These are phyloP conservation scores for Rhizopogon roseolus DNA, from an alignment of 768 basidiomycete species.

Conservation along the genomic window DNA sequence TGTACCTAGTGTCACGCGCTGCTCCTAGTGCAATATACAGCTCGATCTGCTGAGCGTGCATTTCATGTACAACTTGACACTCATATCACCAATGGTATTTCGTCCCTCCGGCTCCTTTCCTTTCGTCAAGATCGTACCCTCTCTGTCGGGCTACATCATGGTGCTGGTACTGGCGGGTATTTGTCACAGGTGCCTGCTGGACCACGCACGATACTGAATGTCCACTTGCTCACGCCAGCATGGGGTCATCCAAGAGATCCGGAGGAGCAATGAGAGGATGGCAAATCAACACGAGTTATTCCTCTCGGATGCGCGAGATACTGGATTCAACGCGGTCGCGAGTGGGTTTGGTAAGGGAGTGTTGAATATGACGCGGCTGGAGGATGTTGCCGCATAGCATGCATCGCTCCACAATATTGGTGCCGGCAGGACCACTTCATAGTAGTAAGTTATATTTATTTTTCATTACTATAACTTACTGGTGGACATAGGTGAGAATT, in stretches of 20 bases:
- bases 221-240: constrained; percentile 86
- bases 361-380: constrained; percentile 32
- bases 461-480: background rate
- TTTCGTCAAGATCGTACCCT: background rate
- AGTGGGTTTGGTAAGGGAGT: constrained; percentile 66
- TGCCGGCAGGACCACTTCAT: too few relatives aligned
- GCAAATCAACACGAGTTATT: constrained; percentile 82
- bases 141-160: background rate
- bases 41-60: constrained; percentile 92
- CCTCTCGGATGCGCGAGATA: constrained; percentile 65
- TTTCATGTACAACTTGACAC: constrained; percentile 98
- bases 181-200: constrained; percentile 69
- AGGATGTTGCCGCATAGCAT: constrained; percentile 17
- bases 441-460: background rate
- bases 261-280: constrained; percentile 78
- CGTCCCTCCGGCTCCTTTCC: background rate
- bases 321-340: constrained; percentile 69
- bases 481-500: background rate
- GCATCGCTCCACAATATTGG: too few relatives aligned
- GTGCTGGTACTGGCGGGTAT: background rate
- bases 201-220: constrained; percentile 90
- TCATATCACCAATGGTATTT: constrained; percentile 86
- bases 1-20: constrained; percentile 94
- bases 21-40: constrained; percentile 83
- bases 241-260: constrained; percentile 84